A percentile compares a stretch with the other conserved stretches of the same genome.
Evolutionary conservation across 106 monocot genomes (phyloP).

Genomic region (Phalaenopsis equestris): DNA sequence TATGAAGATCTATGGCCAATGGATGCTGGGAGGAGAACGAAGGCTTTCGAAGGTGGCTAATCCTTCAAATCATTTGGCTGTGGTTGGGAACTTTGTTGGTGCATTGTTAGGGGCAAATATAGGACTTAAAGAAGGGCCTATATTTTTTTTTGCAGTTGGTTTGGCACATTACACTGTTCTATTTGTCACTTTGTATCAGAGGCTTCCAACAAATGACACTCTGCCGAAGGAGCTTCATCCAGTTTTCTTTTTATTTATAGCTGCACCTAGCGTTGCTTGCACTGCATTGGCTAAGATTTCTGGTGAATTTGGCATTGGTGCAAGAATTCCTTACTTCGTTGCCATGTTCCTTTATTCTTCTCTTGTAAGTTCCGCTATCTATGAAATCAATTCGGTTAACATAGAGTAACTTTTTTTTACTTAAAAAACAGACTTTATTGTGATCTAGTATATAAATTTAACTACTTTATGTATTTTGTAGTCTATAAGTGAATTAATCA

Average conservation of each 20-base stretch:
- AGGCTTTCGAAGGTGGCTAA: slow-evolving; percentile 18
- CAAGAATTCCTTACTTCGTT: slow-evolving; percentile 15
- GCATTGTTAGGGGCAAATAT: background rate
- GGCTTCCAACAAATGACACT: slow-evolving; percentile 16
- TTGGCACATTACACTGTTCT: slow-evolving; percentile 16
- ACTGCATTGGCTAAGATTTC: slow-evolving; percentile 13
- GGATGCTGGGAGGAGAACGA: slow-evolving; percentile 16
- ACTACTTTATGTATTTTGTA: background rate
- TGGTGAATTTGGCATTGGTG: slow-evolving; percentile 5
- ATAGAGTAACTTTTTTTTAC: too few species aligned
- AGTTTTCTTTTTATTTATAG: slow-evolving; percentile 10
- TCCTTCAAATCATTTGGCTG: background rate
- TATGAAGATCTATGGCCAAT: slow-evolving; percentile 17
- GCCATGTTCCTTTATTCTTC: slow-evolving; percentile 22
- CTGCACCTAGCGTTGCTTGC: slow-evolving; percentile 14
- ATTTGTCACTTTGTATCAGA: slow-evolving; percentile 21
- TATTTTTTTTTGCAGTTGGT: slow-evolving; percentile 18
- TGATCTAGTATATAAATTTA: background rate
- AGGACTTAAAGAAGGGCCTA: slow-evolving; percentile 8
- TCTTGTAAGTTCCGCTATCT: slow-evolving; percentile 17
- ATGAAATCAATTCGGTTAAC: too few species aligned
- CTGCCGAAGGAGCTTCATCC: slow-evolving; percentile 26
- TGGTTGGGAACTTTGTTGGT: slow-evolving; percentile 6
- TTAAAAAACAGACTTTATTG: too few species aligned
- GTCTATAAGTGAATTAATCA: background rate